phyloP scores from a whole-genome alignment of 305 asterid species.

The Fraxinus paxiana region DNA sequence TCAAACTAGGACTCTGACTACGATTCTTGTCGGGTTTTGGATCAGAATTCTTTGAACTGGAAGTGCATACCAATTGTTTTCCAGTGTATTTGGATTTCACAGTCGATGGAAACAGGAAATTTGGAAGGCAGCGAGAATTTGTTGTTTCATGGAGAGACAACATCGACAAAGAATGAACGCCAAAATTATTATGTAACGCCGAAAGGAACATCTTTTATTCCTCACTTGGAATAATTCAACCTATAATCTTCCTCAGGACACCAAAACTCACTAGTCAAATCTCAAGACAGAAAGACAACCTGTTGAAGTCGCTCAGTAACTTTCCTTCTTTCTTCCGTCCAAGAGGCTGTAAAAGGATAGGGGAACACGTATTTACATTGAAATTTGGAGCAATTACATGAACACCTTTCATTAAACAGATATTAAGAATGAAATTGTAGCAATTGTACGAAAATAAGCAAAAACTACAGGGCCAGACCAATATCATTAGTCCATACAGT shows the following conservation, averaged over 20 bases:
- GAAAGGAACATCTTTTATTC: constrained; percentile 23
- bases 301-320: not conserved
- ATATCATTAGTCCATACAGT: not conserved
- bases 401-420: not conserved
- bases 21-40: constrained; percentile 26
- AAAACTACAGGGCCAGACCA: not conserved
- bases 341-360: not conserved
- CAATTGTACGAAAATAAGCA: not conserved
- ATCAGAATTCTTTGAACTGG: constrained; percentile 35
- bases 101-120: constrained; percentile 20
- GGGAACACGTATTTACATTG: not conserved
- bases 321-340: not conserved
- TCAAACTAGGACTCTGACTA: constrained; percentile 25
- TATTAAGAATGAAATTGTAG: not conserved
- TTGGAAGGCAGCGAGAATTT: constrained; percentile 6
- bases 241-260: not conserved
- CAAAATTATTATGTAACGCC: constrained; percentile 12
- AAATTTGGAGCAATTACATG: not conserved
- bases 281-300: not conserved
- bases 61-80: constrained; percentile 37
- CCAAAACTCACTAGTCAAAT: not conserved
- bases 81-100: constrained; percentile 15
- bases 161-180: constrained; percentile 18
- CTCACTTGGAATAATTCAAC: not conserved
- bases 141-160: not conserved